Evolutionary conservation across 192 early-diverging fungal genomes (phyloP), one percentile per base, ranked within the genome.

Genomic region (Coemansia sp.): DNA sequence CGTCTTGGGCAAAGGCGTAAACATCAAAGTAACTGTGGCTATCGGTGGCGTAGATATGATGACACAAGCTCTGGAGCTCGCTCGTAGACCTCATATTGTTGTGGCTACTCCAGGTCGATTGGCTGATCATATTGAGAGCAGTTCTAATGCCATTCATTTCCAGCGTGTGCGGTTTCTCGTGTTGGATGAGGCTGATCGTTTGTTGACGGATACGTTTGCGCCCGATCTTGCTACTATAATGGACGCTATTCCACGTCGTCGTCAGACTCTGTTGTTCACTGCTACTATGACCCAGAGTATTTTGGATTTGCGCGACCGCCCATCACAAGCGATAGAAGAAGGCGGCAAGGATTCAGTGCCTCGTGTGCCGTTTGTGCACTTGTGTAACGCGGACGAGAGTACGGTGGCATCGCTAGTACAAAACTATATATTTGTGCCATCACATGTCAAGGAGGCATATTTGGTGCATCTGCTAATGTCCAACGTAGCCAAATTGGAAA

Each of bases 21-120:
- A 90, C 64, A 57, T 97, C 28, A 91, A 91, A 57, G 93, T 95
- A 57, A 86, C 88, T 2, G 91, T 97, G 30, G 84, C 96, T 30
- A 96, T 99, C 14, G 98, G 98, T 37, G 98, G 98, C 0, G 52
- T 79, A 75, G 92, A 97, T 68, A 98, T 99, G 95, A 95, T 96
- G 87, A 82, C 80, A 13, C 98, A 99, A 78, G 94, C 96, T 7
- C 68, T 96, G 19, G 93, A 93, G 68, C 84, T 99, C 16, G 87
- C 89, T 19, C 83, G 85, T 44, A 74, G 89, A 40, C 98, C 96
- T 6, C 98, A 99, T 68, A 85, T 98, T 5, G 89, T 99, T 11
- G 92, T 98, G 38, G 95, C 95, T 2, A 98, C 96, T 14, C 98
- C 98, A 2, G 98, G 98, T 1, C 80, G 98, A 33, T 80, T 99